phyloP scores from a whole-genome alignment of 192 early-diverging fungal genomes.

The Umbelopsis isabellina region DNA sequence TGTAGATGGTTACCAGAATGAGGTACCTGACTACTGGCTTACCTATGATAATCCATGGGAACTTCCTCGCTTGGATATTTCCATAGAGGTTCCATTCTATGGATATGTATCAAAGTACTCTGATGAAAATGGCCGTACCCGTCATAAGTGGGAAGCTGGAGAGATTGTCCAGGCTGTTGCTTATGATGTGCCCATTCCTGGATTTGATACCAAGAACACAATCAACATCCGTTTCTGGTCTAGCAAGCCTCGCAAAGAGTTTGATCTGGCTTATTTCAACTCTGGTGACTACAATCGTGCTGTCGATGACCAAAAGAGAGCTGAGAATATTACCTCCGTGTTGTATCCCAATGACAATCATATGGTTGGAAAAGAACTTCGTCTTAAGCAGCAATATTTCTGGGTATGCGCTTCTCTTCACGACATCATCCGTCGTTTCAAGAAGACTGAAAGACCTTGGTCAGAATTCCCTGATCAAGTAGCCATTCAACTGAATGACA shows the following conservation, averaged over 20 bases:
- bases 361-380: slow-evolving; percentile 93
- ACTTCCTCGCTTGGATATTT: slow-evolving; percentile 89
- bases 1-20: slow-evolving; percentile 93
- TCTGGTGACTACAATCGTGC: slow-evolving; percentile 92
- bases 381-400: slow-evolving; percentile 98
- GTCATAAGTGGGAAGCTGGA: slow-evolving; percentile 84
- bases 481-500: slow-evolving; percentile 97
- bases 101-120: slow-evolving; percentile 78
- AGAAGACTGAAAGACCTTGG: slow-evolving; percentile 83
- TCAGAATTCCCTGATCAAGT: slow-evolving; percentile 90
- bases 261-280: slow-evolving; percentile 88
- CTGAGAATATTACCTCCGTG: slow-evolving; percentile 94
- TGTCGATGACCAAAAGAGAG: slow-evolving; percentile 88
- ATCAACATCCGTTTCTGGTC: slow-evolving; percentile 98
- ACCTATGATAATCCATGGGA: slow-evolving; percentile 98
- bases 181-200: slow-evolving; percentile 97
- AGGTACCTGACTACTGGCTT: slow-evolving; percentile 97
- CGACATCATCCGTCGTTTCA: slow-evolving; percentile 93
- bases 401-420: slow-evolving; percentile 90
- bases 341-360: slow-evolving; percentile 99
- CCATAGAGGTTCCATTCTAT: slow-evolving; percentile 88
- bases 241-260: slow-evolving; percentile 87
- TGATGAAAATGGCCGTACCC: slow-evolving; percentile 67
- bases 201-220: slow-evolving; percentile 90
- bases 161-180: slow-evolving; percentile 91